A percentile compares a stretch with the other conserved stretches of the same genome.
phyloP scores from a whole-genome alignment of 2,329 filamentous ascomycete genomes.

The Cordyceps javanica region DNA sequence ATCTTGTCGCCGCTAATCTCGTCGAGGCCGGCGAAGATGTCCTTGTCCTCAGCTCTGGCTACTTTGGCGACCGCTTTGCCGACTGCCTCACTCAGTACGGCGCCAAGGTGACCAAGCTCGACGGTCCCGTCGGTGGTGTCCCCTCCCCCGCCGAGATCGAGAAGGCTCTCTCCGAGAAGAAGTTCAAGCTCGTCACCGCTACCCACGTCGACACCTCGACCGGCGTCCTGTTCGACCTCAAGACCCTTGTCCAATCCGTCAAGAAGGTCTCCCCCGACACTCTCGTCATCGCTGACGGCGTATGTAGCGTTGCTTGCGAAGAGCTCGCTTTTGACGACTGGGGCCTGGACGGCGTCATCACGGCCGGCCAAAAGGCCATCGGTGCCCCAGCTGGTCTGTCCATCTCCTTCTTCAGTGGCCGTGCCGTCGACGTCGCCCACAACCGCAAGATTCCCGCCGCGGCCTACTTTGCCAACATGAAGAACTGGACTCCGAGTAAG shows the following conservation, averaged over 20 bases:
- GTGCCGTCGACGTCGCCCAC: conserved; percentile 76
- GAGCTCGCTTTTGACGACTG: conserved; percentile 95
- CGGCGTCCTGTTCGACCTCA: conserved; percentile 86
- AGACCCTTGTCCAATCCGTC: conserved; percentile 75
- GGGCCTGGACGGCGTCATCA: conserved; percentile 88
- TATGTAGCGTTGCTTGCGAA: conserved; percentile 94
- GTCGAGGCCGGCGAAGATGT: conserved; percentile 85
- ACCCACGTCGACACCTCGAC: conserved; percentile 98
- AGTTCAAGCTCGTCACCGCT: conserved; percentile 90
- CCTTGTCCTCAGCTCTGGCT: conserved; percentile 89
- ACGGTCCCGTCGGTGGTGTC: conserved; percentile 79
- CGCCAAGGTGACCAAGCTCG: conserved; percentile 81
- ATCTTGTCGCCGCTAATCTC: conserved; percentile 89
- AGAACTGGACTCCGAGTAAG: conserved; percentile 89
- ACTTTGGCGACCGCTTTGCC: conserved; percentile 93
- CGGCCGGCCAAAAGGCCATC: conserved; percentile 94
- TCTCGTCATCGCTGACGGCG: conserved; percentile 86
- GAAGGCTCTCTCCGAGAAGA: conserved; percentile 78
- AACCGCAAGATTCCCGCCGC: conserved; percentile 72
- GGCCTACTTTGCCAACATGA: conserved; percentile 93
- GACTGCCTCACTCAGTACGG: conserved; percentile 91
- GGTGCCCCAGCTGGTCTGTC: conserved; percentile 90
- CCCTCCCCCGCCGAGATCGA: conserved; percentile 86
- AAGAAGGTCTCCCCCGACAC: conserved; percentile 85
- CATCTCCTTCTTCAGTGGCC: conserved; percentile 88